These are phyloP conservation scores for Penicillium waksmanii DNA, from an alignment of 495 filamentous ascomycete genomes.

Conservation along the genomic window DNA sequence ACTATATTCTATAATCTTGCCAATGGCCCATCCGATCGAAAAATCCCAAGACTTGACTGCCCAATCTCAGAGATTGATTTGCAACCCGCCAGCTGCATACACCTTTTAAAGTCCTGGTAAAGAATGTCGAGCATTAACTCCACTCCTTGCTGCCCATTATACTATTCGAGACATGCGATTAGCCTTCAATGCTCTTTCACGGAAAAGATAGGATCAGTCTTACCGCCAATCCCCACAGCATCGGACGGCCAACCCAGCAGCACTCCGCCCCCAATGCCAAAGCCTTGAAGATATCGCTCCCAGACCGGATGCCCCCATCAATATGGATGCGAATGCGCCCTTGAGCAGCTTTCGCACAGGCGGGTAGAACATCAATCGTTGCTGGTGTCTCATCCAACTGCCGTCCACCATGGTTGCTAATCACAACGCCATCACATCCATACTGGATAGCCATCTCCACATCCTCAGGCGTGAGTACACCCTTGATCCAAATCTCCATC, in stretches of 20 bases:
- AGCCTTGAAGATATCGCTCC: slow-evolving; percentile 71
- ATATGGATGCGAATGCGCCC: slow-evolving; percentile 65
- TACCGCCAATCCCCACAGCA: slow-evolving; percentile 52
- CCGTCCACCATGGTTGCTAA: slow-evolving; percentile 73
- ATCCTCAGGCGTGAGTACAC: slow-evolving; percentile 59
- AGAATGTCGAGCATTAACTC: slow-evolving; percentile 45
- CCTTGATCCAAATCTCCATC: slow-evolving; percentile 60
- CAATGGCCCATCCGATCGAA: slow-evolving; percentile 44
- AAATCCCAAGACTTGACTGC: slow-evolving; percentile 38
- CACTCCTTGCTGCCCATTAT: slow-evolving; percentile 45
- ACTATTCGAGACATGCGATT: slow-evolving; percentile 18
- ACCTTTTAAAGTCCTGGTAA: slow-evolving; percentile 53
- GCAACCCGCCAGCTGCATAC: slow-evolving; percentile 56
- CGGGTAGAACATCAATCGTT: slow-evolving; percentile 64
- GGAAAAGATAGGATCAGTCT: neutral
- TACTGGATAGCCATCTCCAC: slow-evolving; percentile 56
- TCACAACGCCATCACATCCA: slow-evolving; percentile 61
- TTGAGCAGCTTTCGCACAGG: slow-evolving; percentile 62
- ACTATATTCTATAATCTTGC: slow-evolving; percentile 35
- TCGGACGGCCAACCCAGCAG: slow-evolving; percentile 67
- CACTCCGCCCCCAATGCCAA: slow-evolving; percentile 66
- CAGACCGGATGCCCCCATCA: slow-evolving; percentile 67
- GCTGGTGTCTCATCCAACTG: slow-evolving; percentile 67
- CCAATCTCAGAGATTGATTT: slow-evolving; percentile 50
- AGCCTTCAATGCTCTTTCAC: neutral